Evolutionary conservation across 345 rosid genomes (phyloP).

Genomic region (Lenwebbia sp.): DNA sequence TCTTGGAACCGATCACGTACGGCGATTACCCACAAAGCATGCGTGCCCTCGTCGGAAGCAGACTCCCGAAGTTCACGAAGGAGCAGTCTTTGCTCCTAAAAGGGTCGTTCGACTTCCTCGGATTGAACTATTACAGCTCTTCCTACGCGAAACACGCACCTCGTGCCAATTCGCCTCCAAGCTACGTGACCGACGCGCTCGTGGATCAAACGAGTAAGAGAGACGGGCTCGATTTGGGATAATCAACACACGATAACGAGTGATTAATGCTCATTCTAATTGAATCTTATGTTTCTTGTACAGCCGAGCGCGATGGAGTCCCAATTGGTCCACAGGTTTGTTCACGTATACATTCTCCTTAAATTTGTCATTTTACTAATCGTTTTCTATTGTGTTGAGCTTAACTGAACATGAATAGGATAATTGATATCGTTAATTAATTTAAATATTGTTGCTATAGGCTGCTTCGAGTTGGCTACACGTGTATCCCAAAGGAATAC

Average conservation of each 20-base stretch:
- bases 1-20: conserved; percentile 18
- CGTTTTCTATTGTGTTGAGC: neutral
- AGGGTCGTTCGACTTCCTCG: conserved; percentile 27
- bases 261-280: neutral
- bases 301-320: conserved; percentile 8
- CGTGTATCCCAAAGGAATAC: conserved; percentile 5
- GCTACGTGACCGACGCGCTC: conserved; percentile 13
- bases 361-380: neutral
- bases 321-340: conserved; percentile 8
- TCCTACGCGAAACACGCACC: conserved; percentile 6
- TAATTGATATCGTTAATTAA: neutral
- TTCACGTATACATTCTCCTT: neutral
- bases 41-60: conserved; percentile 12
- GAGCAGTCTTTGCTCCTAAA: conserved; percentile 10
- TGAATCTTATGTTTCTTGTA: neutral
- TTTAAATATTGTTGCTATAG: neutral
- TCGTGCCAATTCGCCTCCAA: neutral
- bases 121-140: conserved; percentile 32
- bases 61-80: conserved; percentile 21
- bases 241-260: neutral
- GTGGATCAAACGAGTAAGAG: conserved; percentile 9
- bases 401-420: neutral
- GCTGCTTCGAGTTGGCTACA: conserved; percentile 6
- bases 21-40: conserved; percentile 31
- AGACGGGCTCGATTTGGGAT: neutral